Percentiles rank a stretch among this genome's conserved stretches.
Evolutionary conservation across 2,329 filamentous ascomycete genomes (phyloP).

Genomic region (Hortaea werneckii): DNA sequence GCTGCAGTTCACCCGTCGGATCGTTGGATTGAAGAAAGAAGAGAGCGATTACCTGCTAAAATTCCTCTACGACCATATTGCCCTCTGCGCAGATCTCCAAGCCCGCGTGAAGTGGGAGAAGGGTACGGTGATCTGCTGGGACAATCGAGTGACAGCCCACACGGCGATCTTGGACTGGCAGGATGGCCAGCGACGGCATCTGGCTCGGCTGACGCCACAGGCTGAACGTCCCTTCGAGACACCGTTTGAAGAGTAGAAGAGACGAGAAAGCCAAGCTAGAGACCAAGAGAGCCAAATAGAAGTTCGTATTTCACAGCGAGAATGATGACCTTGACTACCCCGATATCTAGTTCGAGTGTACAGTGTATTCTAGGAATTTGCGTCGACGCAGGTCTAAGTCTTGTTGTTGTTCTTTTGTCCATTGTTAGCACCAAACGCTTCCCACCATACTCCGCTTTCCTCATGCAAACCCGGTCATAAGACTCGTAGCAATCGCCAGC

Average conservation of each 20-base stretch:
- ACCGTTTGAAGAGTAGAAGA: conserved; percentile 26
- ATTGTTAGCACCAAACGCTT: no score
- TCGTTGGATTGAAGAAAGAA: conserved; percentile 77
- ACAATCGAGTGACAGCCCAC: conserved; percentile 71
- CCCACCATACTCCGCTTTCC: no score
- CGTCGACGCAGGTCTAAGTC: no score
- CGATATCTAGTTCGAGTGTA: no score
- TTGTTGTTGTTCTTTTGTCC: no score
- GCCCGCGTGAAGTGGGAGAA: conserved; percentile 66
- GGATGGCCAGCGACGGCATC: conserved; percentile 64
- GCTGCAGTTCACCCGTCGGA: conserved; percentile 64
- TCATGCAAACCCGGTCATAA: no score
- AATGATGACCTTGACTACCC: no score
- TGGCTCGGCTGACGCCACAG: conserved; percentile 74
- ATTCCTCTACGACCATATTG: conserved; percentile 68
- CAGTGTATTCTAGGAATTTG: no score
- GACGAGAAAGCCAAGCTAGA: no score
- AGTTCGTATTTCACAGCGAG: no score
- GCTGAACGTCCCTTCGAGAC: conserved; percentile 69
- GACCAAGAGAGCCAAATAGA: no score
- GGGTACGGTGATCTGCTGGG: conserved; percentile 78
- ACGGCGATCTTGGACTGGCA: conserved; percentile 76
- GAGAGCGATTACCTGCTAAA: conserved; percentile 70
- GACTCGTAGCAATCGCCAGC: no score
- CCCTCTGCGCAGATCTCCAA: conserved; percentile 62